Evolutionary conservation across 2,329 filamentous ascomycete species (phyloP).

Genomic region (Pochonia chlamydosporia): DNA sequence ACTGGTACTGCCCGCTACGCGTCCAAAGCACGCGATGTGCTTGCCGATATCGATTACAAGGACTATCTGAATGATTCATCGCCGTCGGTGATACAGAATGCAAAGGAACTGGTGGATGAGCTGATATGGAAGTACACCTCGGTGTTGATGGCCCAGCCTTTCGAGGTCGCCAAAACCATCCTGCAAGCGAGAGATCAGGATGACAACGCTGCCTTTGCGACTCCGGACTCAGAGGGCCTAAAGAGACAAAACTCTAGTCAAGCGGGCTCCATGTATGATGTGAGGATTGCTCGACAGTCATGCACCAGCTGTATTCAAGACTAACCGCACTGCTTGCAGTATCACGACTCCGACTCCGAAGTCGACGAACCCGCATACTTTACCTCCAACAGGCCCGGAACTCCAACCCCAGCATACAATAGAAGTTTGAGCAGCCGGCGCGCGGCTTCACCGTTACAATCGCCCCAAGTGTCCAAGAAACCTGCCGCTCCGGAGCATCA

Average conservation of each 20-base stretch:
- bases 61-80: constrained; percentile 76
- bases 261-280: constrained; percentile 29
- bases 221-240: constrained; percentile 17
- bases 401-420: constrained; percentile 41
- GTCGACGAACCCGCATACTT: constrained; percentile 82
- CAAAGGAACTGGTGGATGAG: constrained; percentile 74
- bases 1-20: constrained; percentile 28
- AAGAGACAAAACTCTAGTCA: constrained; percentile 25
- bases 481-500: constrained; percentile 44
- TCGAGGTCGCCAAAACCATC: constrained; percentile 93
- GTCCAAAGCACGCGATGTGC: constrained; percentile 71
- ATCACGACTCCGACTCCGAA: constrained; percentile 60
- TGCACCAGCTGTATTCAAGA: neutral
- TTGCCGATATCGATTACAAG: constrained; percentile 87
- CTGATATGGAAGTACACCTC: constrained; percentile 88
- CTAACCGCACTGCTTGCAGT: neutral
- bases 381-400: constrained; percentile 55
- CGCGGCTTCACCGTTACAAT: constrained; percentile 21
- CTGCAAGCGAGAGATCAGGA: constrained; percentile 68
- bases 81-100: constrained; percentile 67
- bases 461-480: constrained; percentile 18
- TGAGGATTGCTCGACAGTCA: constrained; percentile 16
- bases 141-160: constrained; percentile 85
- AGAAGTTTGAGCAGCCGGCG: constrained; percentile 27
- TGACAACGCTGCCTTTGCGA: constrained; percentile 29